phyloP scores from a whole-genome alignment of 2,329 filamentous ascomycete genomes.

The Aspergillus nomiae region DNA sequence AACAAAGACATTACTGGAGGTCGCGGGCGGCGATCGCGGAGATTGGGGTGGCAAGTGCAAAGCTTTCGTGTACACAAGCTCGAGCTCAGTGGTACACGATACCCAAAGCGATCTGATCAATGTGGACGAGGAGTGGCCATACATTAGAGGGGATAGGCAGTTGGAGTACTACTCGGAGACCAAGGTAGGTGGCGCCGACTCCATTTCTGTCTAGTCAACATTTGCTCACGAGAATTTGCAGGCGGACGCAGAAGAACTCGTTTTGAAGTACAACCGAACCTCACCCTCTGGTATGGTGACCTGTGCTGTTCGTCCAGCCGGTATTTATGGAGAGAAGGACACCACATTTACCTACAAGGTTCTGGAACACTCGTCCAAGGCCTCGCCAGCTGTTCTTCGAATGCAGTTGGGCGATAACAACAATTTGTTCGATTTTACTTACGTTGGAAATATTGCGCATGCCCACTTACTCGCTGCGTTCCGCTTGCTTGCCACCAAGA shows the following conservation, averaged over 20 bases:
- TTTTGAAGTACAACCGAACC: conserved; percentile 72
- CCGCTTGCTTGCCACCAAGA: conserved; percentile 66
- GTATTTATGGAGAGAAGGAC: conserved; percentile 91
- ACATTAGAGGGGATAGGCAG: conserved; percentile 70
- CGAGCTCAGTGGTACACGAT: conserved; percentile 83
- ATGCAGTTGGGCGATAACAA: conserved; percentile 78
- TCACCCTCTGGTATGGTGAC: conserved; percentile 66
- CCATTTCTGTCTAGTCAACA: neutral
- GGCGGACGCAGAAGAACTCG: conserved; percentile 79
- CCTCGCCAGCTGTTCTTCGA: conserved; percentile 62
- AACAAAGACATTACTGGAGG: conserved; percentile 67
- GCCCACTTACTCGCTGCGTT: conserved; percentile 80
- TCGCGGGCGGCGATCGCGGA: conserved; percentile 69
- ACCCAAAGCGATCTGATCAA: conserved; percentile 77
- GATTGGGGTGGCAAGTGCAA: conserved; percentile 64
- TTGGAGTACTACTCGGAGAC: conserved; percentile 86
- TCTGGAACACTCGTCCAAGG: conserved; percentile 67
- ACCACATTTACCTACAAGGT: conserved; percentile 73
- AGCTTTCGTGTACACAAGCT: conserved; percentile 88
- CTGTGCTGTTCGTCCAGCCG: conserved; percentile 79
- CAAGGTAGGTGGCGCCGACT: conserved; percentile 61
- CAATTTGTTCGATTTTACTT: conserved; percentile 72
- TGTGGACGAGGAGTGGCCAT: conserved; percentile 80
- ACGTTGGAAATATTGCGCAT: conserved; percentile 70
- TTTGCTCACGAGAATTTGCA: conserved; percentile 32